Evolutionary conservation across 2,329 filamentous ascomycete species (phyloP), one percentile per base, ranked within the genome.

Genomic region (Hypoxylon sp.): DNA sequence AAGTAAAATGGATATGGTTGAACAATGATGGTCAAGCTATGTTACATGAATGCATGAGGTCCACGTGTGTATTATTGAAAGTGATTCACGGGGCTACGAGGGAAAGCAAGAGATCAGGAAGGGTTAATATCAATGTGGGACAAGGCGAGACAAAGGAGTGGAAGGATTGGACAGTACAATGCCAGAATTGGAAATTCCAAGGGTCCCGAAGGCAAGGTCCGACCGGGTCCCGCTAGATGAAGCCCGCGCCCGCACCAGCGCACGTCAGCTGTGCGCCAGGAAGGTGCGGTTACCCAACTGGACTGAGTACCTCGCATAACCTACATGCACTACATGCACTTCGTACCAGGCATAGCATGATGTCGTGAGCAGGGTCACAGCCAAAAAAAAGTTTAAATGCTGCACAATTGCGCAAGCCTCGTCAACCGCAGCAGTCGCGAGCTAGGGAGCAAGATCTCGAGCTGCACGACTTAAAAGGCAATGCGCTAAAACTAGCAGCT

Each of bases 121-220:
- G 64, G 66, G 56, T 71, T 71, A 66, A 65, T 69, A 70, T 63
- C 58, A 30, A 65, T 49, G 65, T 66, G 68, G 61, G 65, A 70
- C 68, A 70, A 64, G 53, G 51, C 60, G 57, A 58, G 13, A 70
- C 64, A 68, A 65, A 66, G 64, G 64, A 65, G 58, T 61, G 30
- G 59, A 61, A 71, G 61, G 68, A 66, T 68, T 46, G 37, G 51
- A 63, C 53, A 56, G 20, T 33, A 10, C 54, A 53, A 17, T 54
- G 51, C 65, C 59, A 64, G 53, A 65, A 62, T 44, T 57, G 68
- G 64, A 65, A 67, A 68, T 51, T 60, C 37, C 53, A 33, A 62
- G 60, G 64, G 40, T 64, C 64, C 57, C 46, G 63, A 46, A 25
- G 42, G 60, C 35, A 44, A 69, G 63, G 30, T 56, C 53, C 51